Evolutionary conservation across 176 grass and related monocot species (phyloP).

Genomic region (Bothriochloa decipiens): DNA sequence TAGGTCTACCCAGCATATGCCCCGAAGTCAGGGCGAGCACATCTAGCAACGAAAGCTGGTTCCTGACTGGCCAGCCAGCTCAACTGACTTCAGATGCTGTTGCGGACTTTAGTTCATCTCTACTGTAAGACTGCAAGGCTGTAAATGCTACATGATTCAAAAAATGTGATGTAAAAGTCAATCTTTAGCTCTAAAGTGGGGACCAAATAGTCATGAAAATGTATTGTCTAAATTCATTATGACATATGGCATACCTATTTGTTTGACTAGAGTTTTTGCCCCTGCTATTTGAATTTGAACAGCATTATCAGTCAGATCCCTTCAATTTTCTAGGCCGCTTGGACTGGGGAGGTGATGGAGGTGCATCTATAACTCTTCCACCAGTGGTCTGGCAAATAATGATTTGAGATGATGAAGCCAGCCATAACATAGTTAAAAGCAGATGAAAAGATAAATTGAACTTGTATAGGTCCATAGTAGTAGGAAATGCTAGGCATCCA

Average conservation of each 20-base stretch:
- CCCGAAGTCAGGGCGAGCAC: not conserved
- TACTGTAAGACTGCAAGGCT: constrained; percentile 9
- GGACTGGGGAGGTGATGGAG: constrained; percentile 81
- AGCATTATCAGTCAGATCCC: constrained; percentile 65
- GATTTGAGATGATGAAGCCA: not conserved
- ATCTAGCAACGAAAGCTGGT: not conserved
- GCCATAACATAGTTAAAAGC: constrained; percentile 8
- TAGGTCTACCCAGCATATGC: not conserved
- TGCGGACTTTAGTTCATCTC: constrained; percentile 18
- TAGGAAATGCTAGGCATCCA: not conserved
- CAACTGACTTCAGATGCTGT: not conserved
- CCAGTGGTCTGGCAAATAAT: constrained; percentile 55
- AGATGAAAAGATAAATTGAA: constrained; percentile 10
- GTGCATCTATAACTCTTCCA: constrained; percentile 80
- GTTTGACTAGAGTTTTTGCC: not conserved
- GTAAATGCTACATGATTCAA: not conserved
- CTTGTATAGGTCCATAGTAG: constrained; percentile 11
- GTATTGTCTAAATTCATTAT: not conserved
- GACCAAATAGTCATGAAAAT: not conserved
- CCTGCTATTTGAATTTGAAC: constrained; percentile 5
- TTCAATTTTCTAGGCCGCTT: constrained; percentile 93
- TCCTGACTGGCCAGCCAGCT: not conserved
- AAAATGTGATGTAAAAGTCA: not conserved
- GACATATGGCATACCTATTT: constrained; percentile 11
- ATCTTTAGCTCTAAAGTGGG: not conserved